Conservation (phyloP, 768 basidiomycete genomes). For the Boletellus ananiceps region DNA sequence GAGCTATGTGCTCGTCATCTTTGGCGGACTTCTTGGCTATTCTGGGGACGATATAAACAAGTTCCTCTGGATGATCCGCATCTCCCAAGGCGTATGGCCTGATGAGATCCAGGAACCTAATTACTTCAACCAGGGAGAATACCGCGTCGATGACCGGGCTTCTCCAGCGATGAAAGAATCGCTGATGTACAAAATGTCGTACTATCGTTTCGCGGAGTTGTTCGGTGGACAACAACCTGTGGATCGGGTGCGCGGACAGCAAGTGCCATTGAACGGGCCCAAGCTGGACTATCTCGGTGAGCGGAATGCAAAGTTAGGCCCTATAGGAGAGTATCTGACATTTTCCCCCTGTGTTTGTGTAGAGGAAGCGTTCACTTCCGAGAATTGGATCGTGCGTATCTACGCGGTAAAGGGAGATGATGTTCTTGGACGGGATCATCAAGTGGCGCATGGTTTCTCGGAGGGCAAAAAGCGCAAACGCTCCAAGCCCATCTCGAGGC, state of each 20-base stretch:
- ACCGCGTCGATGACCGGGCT: conserved; percentile 84
- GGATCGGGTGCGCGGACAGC: conserved; percentile 89
- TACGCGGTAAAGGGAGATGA: conserved; percentile 96
- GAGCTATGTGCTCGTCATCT: conserved; percentile 95
- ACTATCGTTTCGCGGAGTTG: conserved; percentile 90
- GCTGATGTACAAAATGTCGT: conserved; percentile 99
- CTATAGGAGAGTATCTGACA: not conserved
- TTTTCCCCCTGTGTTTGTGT: not conserved
- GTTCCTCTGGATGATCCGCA: conserved; percentile 98
- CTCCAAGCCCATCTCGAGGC: conserved; percentile 59
- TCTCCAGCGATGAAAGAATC: conserved; percentile 88
- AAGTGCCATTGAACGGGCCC: conserved; percentile 70
- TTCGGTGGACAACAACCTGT: conserved; percentile 70
- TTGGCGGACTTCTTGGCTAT: conserved; percentile 94
- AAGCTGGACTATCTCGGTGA: conserved; percentile 84
- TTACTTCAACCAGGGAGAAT: conserved; percentile 95
- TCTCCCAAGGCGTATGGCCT: conserved; percentile 95
- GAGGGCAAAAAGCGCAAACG: conserved; percentile 89
- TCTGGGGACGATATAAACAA: conserved; percentile 99
- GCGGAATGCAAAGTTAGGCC: conserved; percentile 21
- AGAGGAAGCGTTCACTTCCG: conserved; percentile 98
- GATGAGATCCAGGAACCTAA: conserved; percentile 94
- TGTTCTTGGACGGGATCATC: conserved; percentile 81
- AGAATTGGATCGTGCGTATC: conserved; percentile 99
- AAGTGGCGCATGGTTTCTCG: conserved; percentile 79